Base-by-base conservation (phyloP, 2,329 filamentous ascomycete genomes). In the Cladosporium cucumerinum region DNA sequence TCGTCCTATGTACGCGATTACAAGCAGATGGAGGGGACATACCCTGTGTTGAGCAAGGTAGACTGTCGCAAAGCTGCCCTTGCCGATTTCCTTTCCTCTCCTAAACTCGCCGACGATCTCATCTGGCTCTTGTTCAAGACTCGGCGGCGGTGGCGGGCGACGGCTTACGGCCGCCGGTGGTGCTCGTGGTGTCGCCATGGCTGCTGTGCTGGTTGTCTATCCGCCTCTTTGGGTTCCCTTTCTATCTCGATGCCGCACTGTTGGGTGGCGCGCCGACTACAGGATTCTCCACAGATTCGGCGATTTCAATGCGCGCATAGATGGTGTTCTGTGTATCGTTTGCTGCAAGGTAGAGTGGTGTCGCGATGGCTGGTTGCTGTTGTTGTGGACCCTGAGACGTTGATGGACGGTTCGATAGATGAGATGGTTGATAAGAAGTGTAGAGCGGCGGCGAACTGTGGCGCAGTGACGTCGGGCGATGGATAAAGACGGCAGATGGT, bases 11-110 rank as follows among this genome's bases (percentile, higher is more conserved):
- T 39, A 57, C 32, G 14, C 30, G 32, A 8, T 34, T 39, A 30
- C 30, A 39, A 39, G 25, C 21, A 21, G 23, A 46, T 5, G 34
- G 32, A 18, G 69, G 69, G 54, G 65, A 76, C 60, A 23, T 62
- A 62, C 74, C 66, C 70, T 69, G 66, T 78, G 75, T 60, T 76
- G 74, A 51, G 75, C 76, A 28, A 77, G 70, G 78, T 95, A 98
- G 70, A 99, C 95, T 71, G 93, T 93, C 70, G 95, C 95, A 82
- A 98, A 99, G 82, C 95, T 98, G 68, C 95, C 95, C 81, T 95
- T 95, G 69, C 95, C 95, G 76, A 98, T 97, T 81, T 97, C 92
- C 71, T 90, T 88, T 72, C 93, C 87, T 73, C 94, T 88, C 72
- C 86, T 85, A 79, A 96, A 97, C 74, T 90, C 87, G 70, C 93